Conservation (phyloP, 768 basidiomycete genomes). For the Serendipita sp. region DNA sequence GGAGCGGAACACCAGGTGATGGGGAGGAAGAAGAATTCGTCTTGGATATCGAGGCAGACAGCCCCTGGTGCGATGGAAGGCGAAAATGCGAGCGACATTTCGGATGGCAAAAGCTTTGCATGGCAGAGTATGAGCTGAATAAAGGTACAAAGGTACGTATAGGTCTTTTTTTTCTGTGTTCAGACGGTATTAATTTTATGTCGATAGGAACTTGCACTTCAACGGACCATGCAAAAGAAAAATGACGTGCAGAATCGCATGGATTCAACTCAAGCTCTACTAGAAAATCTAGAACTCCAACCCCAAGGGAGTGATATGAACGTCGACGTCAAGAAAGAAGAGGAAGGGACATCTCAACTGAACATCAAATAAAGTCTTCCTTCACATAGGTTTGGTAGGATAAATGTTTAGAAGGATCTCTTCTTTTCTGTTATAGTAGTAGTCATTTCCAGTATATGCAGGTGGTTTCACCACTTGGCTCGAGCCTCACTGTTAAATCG, state of each 20-base stretch:
- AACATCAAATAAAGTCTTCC: too few species aligned
- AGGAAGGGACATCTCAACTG: too few species aligned
- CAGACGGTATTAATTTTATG: neutral
- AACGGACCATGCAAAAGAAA: neutral
- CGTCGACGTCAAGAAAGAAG: too few species aligned
- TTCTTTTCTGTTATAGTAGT: too few species aligned
- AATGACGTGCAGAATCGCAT: neutral
- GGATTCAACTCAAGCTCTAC: neutral
- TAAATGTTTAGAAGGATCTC: too few species aligned
- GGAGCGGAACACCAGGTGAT: conserved; percentile 18
- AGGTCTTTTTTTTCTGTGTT: neutral
- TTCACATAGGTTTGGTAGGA: too few species aligned
- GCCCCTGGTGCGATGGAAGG: conserved; percentile 70
- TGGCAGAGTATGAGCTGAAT: conserved; percentile 55
- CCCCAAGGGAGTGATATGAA: neutral
- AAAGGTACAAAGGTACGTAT: conserved; percentile 43
- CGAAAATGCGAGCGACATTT: conserved; percentile 63
- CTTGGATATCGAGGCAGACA: conserved; percentile 20
- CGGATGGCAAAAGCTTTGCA: conserved; percentile 78
- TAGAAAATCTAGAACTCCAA: neutral
- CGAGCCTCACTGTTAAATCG: too few species aligned
- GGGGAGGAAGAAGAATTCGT: conserved; percentile 23
- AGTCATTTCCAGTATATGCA: too few species aligned
- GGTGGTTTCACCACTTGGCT: too few species aligned
- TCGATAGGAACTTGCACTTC: neutral